A percentile compares a stretch with the other conserved stretches of the same genome.
Conservation (phyloP, 768 basidiomycete species). For the Suillus cothurnatus region DNA sequence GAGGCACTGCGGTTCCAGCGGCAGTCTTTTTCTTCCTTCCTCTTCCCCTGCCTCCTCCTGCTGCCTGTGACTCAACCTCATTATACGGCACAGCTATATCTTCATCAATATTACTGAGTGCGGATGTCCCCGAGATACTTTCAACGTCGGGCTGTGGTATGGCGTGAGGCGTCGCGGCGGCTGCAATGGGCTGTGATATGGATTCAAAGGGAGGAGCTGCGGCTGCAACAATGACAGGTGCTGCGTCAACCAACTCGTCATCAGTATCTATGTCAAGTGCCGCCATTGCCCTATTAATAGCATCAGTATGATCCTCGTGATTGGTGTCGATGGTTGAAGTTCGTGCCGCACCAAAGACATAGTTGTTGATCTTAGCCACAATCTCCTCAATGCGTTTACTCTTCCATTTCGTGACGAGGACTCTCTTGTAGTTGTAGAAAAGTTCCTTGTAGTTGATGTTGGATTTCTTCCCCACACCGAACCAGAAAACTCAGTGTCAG, state of each 20-base stretch:
- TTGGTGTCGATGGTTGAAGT: background rate
- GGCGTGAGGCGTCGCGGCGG: too few species aligned
- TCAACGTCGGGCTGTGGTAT: background rate
- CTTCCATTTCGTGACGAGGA: background rate
- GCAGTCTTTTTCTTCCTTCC: background rate
- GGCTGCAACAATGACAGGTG: too few species aligned
- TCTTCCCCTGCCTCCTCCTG: background rate
- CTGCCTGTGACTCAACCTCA: background rate
- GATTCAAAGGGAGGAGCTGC: background rate
- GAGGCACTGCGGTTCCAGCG: background rate
- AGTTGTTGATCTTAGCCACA: background rate
- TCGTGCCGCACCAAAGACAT: background rate
- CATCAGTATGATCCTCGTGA: background rate
- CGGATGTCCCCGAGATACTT: background rate
- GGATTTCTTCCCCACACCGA: background rate
- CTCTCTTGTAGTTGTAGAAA: constrained; percentile 1
- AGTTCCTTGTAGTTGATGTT: background rate
- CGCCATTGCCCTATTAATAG: background rate
- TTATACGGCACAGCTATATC: background rate
- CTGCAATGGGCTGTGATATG: background rate
- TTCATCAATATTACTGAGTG: background rate
- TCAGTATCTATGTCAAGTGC: constrained; percentile 1
- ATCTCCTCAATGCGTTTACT: background rate
- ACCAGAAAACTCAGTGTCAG: background rate
- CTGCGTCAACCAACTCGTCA: background rate